Percentiles rank a stretch among this genome's conserved stretches.
phyloP scores from a whole-genome alignment of 495 filamentous ascomycete species.

The Neurospora sp. region DNA sequence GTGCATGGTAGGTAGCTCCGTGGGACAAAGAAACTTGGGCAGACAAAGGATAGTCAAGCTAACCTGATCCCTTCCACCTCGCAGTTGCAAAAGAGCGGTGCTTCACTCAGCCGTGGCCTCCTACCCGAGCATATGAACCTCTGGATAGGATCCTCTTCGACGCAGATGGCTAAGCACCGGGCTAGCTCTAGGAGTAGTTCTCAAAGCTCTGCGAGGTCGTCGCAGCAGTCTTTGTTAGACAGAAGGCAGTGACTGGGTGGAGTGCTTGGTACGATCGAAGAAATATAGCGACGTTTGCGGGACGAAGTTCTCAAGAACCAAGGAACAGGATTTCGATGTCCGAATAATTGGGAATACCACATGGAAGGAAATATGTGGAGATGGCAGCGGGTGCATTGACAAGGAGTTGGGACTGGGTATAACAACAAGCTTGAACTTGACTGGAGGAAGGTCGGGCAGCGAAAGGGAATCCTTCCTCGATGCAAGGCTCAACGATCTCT shows the following conservation, averaged over 20 bases:
- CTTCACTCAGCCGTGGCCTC: slow-evolving; percentile 15
- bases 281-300: not conserved
- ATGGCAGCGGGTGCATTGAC: not conserved
- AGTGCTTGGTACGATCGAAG: not conserved
- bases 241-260: not conserved
- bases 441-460: not conserved
- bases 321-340: not conserved
- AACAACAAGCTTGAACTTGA: not conserved
- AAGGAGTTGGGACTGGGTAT: not conserved
- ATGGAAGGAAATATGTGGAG: not conserved
- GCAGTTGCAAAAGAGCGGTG: slow-evolving; percentile 11
- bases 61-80: not conserved
- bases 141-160: slow-evolving; percentile 4
- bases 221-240: not conserved
- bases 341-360: not conserved
- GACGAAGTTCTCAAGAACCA: not conserved
- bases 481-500: not conserved
- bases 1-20: slow-evolving; percentile 28
- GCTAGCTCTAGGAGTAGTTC: not conserved
- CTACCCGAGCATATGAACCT: slow-evolving; percentile 11
- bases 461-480: not conserved
- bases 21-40: not conserved
- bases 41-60: not conserved
- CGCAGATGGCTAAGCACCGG: not conserved
- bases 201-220: not conserved